These are phyloP conservation scores for Sporobolomyces phaffii DNA, from an alignment of 768 basidiomycete genomes.

Conservation along the genomic window DNA sequence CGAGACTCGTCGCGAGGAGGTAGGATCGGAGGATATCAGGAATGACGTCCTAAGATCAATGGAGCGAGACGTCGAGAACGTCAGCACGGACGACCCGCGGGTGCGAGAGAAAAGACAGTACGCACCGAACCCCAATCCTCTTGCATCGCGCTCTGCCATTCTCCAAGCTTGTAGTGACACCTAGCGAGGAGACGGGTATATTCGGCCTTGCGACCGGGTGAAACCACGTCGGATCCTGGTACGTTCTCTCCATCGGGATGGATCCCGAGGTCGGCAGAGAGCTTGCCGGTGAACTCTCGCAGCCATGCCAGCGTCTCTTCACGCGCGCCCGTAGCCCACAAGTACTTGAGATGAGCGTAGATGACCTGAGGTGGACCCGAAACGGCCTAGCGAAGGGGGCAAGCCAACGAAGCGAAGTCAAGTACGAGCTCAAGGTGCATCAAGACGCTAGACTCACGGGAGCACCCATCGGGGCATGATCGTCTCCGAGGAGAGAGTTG, in stretches of 20 bases:
- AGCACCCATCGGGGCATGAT: constrained; percentile 43
- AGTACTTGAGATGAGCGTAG: constrained; percentile 89
- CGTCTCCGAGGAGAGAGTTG: constrained; percentile 76
- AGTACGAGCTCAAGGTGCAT: neutral
- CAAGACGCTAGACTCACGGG: constrained; percentile 16
- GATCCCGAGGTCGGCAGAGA: constrained; percentile 66
- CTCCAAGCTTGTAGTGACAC: constrained; percentile 91
- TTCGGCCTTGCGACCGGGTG: constrained; percentile 53
- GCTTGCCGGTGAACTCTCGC: constrained; percentile 68
- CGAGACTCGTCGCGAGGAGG: constrained; percentile 77
- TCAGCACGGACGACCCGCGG: neutral
- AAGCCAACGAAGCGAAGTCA: neutral
- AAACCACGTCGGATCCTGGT: constrained; percentile 42
- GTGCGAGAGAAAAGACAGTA: constrained; percentile 18
- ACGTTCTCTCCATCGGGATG: constrained; percentile 49
- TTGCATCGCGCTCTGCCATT: constrained; percentile 80
- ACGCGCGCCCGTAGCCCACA: constrained; percentile 80
- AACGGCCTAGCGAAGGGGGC: constrained; percentile 17
- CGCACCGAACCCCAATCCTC: constrained; percentile 74
- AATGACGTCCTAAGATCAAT: constrained; percentile 58
- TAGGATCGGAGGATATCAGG: constrained; percentile 79
- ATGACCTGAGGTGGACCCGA: constrained; percentile 93
- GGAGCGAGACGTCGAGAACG: neutral
- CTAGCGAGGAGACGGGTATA: constrained; percentile 84
- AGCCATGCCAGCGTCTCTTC: constrained; percentile 77